Evolutionary conservation across 164 flowering plant genomes (phyloP), one percentile per base, ranked within the genome.

Genomic region (Vitis amurensis): DNA sequence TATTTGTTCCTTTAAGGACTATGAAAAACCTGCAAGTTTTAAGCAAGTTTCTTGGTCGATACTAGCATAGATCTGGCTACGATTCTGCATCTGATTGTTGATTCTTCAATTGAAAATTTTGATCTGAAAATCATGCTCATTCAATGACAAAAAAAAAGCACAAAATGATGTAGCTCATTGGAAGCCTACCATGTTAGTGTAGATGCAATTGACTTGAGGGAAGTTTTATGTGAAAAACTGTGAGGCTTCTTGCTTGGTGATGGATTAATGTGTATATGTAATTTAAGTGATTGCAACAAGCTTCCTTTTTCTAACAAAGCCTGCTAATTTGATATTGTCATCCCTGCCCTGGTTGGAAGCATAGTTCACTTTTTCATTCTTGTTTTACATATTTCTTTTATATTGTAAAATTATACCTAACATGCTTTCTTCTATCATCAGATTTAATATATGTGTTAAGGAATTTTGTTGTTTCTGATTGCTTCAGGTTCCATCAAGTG

Each of bases 401-500:
- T 11, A 19, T 58, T 2, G 11, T 58, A 27, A 59, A 31, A 29
- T 3, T 11, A 6, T 19, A 27, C 27, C 27, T 23, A 23, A 23
- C 27, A 1, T 23, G 27, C 27, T 23, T 23, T 23, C 27, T 23
- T 23, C 27, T 23, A 23, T 23, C 27, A 23, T 23, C 27, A 23
- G 27, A 23, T 23, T 23, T 23, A 23, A 23, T 23, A 23, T 23
- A 23, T 23, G 27, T 23, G 0, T 23, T 23, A 37, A 51, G 66
- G 16, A 64, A 16, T 65, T 11, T 44, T 57, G 59, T 57, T 48
- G 70, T 59, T 78, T 67, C 27, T 71, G 9, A 66, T 71, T 69
- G 70, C 27, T 61, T 29, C 83, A 95, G 99, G 98, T 93, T 82
- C 72, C 99, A 93, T 78, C 99, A 96, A 80, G 93, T 93, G 70